phyloP scores from a whole-genome alignment of 345 rosid species.

The Limnanthes douglasii region DNA sequence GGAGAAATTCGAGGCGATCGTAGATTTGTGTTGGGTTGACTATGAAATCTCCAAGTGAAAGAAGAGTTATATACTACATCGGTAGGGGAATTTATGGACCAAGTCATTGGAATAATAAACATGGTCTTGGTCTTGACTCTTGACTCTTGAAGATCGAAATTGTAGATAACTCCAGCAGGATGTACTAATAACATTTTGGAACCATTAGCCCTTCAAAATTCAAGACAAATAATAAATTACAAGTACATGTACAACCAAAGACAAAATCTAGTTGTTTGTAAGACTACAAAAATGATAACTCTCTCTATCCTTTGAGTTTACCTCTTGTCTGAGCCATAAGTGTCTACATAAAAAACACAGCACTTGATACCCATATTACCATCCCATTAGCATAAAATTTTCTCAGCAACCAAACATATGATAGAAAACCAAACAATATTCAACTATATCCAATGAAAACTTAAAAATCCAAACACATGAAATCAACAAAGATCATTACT shows the following conservation, averaged over 20 bases:
- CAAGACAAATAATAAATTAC: constrained; percentile 1
- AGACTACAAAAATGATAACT: background rate
- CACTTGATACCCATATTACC: background rate
- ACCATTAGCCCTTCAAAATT: constrained; percentile 34
- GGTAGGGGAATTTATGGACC: constrained; percentile 11
- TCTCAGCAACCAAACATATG: background rate
- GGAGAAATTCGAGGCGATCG: too few species aligned
- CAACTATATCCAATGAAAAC: background rate
- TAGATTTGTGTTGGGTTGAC: too few species aligned
- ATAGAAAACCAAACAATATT: constrained; percentile 2
- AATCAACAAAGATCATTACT: constrained; percentile 5
- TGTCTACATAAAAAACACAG: background rate
- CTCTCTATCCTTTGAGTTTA: background rate
- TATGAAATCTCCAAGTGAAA: constrained; percentile 21
- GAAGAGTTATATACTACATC: constrained; percentile 15
- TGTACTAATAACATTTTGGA: constrained; percentile 35
- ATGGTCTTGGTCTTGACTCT: too few species aligned
- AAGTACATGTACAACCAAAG: background rate
- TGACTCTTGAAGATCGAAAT: constrained; percentile 12
- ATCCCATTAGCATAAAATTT: background rate
- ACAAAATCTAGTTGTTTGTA: background rate
- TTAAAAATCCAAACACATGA: constrained; percentile 6
- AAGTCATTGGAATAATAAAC: constrained; percentile 9
- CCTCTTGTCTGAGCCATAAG: background rate
- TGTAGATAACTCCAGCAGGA: constrained; percentile 26